Evolutionary conservation across 371 early-diverging fungal species (phyloP).

Genomic region (Saksenaea oblongispora): DNA sequence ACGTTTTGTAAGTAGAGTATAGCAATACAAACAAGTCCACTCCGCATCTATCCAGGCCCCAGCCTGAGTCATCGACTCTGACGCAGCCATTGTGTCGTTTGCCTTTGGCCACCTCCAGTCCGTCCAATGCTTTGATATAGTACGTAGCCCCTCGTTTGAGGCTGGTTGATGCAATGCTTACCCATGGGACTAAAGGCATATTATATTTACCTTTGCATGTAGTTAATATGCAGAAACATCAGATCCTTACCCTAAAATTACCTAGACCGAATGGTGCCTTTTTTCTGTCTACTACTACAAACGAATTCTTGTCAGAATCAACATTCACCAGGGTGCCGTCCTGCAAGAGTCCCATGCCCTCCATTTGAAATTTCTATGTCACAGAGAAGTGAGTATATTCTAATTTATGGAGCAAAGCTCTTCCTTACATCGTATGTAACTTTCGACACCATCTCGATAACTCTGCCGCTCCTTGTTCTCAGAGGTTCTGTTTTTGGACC

Average conservation of each 20-base stretch:
- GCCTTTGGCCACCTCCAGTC: slow-evolving; percentile 30
- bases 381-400: background rate
- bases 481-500: slow-evolving; percentile 22
- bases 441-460: slow-evolving; percentile 28
- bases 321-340: slow-evolving; percentile 31
- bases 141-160: slow-evolving; percentile 26
- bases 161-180: slow-evolving; percentile 34
- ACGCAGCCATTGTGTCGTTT: slow-evolving; percentile 46
- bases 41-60: slow-evolving; percentile 37
- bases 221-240: background rate
- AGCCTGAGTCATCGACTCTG: slow-evolving; percentile 39
- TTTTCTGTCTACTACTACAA: slow-evolving; percentile 18
- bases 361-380: slow-evolving; percentile 33
- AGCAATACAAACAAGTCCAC: slow-evolving; percentile 34
- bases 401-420: background rate
- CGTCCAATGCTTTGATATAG: slow-evolving; percentile 36
- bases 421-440: slow-evolving; percentile 23
- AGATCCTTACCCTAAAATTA: background rate
- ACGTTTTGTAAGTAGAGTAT: slow-evolving; percentile 15
- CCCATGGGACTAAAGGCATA: slow-evolving; percentile 28
- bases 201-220: background rate
- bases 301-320: slow-evolving; percentile 18
- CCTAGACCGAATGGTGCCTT: slow-evolving; percentile 29
- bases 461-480: slow-evolving; percentile 15
- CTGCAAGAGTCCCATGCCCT: slow-evolving; percentile 29